phyloP scores from a whole-genome alignment of 768 basidiomycete genomes.

The Mycena belliarum region DNA sequence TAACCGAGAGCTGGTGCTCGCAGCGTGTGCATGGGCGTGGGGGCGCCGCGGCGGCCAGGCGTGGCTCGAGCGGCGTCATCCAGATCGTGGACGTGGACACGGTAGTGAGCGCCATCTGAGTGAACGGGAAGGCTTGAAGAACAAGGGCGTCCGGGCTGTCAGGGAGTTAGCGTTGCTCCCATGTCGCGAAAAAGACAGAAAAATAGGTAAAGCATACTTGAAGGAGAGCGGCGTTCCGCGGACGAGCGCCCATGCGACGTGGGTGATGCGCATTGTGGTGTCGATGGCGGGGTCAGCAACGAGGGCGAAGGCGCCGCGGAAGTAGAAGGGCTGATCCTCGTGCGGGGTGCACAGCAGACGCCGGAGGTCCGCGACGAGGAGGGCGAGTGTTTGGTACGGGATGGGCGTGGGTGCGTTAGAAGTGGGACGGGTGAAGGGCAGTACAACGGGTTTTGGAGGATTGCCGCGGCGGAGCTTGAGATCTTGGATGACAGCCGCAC shows the following conservation, averaged over 20 bases:
- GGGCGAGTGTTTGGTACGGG: not conserved
- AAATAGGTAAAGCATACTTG: not conserved
- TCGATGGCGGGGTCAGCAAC: not conserved
- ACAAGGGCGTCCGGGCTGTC: not conserved
- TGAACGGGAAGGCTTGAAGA: not conserved
- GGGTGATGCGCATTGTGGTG: not conserved
- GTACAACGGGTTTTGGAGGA: no score
- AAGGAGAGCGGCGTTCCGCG: not conserved
- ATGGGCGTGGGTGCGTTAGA: not conserved
- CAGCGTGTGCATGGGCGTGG: not conserved
- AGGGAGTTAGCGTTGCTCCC: not conserved
- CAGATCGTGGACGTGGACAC: not conserved
- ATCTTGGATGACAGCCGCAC: no score
- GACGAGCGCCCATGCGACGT: constrained; percentile 1
- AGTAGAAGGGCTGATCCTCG: not conserved
- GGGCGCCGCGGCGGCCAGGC: not conserved
- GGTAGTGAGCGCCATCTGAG: not conserved
- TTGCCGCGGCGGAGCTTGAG: no score
- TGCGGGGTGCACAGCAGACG: constrained; percentile 5
- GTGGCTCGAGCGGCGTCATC: not conserved
- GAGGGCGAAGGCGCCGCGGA: constrained; percentile 1
- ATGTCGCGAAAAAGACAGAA: not conserved
- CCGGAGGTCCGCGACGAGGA: not conserved
- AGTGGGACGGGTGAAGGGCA: no score
- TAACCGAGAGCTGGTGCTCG: not conserved